These are phyloP conservation scores for Pilobolus umbonatus DNA, from an alignment of 192 early-diverging fungal genomes.

Conservation along the genomic window DNA sequence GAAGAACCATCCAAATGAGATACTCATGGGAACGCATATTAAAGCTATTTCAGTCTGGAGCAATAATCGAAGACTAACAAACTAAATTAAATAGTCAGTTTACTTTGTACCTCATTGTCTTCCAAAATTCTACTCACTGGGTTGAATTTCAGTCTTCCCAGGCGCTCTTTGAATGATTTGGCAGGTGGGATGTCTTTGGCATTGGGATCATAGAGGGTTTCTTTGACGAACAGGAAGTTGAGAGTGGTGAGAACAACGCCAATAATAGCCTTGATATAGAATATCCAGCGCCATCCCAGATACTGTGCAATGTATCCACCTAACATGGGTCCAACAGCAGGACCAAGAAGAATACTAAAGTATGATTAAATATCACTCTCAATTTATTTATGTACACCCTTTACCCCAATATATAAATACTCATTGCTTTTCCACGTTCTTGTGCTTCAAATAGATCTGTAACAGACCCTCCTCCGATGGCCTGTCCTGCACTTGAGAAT, in stretches of 20 bases:
- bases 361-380: too few relatives aligned
- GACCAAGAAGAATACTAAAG: slow-evolving; percentile 33
- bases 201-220: slow-evolving; percentile 40
- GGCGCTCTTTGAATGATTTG: slow-evolving; percentile 8
- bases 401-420: slow-evolving; percentile 25
- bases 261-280: slow-evolving; percentile 54
- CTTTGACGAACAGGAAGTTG: slow-evolving; percentile 51
- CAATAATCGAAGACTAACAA: slow-evolving; percentile 19
- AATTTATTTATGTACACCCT: not conserved
- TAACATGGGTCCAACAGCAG: slow-evolving; percentile 31
- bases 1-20: slow-evolving; percentile 49
- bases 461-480: slow-evolving; percentile 33
- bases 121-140: slow-evolving; percentile 10
- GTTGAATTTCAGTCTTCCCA: slow-evolving; percentile 19
- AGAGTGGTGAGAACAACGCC: slow-evolving; percentile 43
- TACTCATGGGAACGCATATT: slow-evolving; percentile 32
- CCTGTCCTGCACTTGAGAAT: slow-evolving; percentile 25
- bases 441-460: slow-evolving; percentile 33
- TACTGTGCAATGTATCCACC: slow-evolving; percentile 36
- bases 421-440: slow-evolving; percentile 33
- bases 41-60: slow-evolving; percentile 15
- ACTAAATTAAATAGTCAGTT: slow-evolving; percentile 1
- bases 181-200: not conserved
- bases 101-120: not conserved
- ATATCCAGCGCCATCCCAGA: slow-evolving; percentile 43